Percentiles rank a stretch among this genome's conserved stretches.
These are phyloP conservation scores for Dendrothele bispora DNA, from an alignment of 768 basidiomycete species.

Conservation along the genomic window DNA sequence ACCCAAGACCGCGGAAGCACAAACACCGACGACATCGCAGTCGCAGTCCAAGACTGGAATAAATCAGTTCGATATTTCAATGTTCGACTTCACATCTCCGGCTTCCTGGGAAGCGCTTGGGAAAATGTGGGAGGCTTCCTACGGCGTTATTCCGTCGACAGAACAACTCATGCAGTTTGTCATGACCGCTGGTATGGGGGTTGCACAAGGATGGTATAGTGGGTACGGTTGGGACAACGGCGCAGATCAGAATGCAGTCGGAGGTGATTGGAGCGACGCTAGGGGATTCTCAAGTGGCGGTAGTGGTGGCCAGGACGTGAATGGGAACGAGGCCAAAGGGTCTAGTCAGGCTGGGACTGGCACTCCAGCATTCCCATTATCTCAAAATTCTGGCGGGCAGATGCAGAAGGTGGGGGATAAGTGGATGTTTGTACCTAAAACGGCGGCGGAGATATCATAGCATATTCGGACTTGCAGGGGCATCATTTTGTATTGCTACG, in stretches of 20 bases:
- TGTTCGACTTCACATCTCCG: conserved; percentile 74
- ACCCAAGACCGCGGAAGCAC: conserved; percentile 20
- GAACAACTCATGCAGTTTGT: conserved; percentile 79
- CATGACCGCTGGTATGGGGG: conserved; percentile 27
- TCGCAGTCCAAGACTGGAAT: too few relatives aligned
- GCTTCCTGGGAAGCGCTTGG: conserved; percentile 81
- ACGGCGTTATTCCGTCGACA: conserved; percentile 68
- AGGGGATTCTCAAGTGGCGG: too few relatives aligned
- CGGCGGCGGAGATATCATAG: too few relatives aligned
- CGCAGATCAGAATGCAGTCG: too few relatives aligned
- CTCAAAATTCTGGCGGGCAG: background rate
- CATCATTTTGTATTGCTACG: too few relatives aligned
- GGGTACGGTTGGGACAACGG: too few relatives aligned
- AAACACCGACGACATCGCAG: too few relatives aligned
- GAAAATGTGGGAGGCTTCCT: conserved; percentile 71
- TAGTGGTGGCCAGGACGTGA: too few relatives aligned
- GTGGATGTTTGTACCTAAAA: conserved; percentile 11
- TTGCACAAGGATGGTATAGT: background rate
- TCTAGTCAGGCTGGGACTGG: conserved; percentile 2
- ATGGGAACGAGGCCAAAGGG: too few relatives aligned
- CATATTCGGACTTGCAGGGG: too few relatives aligned
- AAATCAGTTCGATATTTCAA: conserved; percentile 66
- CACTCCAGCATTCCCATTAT: background rate
- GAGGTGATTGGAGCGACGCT: too few relatives aligned
- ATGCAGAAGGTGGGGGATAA: conserved; percentile 6